phyloP scores from a whole-genome alignment of 2,329 filamentous ascomycete genomes.

The Endoconidiophora laricicola region DNA sequence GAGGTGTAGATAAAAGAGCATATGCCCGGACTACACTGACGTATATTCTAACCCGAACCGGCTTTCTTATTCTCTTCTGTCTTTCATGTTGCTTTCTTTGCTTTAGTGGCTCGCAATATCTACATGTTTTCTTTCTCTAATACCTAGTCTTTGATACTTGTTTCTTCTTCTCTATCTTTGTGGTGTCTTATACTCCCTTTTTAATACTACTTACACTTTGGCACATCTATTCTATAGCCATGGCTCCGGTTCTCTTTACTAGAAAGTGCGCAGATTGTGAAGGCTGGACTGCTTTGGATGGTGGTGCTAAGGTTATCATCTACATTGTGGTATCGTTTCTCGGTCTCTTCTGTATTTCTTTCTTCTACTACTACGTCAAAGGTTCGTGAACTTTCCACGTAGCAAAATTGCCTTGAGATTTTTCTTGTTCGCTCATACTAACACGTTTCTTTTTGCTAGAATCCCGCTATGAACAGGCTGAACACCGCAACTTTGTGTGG shows the following conservation, averaged over 20 bases:
- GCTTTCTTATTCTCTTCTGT: too few relatives aligned
- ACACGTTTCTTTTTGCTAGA: neutral
- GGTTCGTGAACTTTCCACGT: neutral
- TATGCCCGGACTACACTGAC: too few relatives aligned
- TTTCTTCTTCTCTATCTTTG: too few relatives aligned
- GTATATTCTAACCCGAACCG: too few relatives aligned
- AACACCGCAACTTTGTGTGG: conserved; percentile 5
- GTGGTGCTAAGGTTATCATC: neutral
- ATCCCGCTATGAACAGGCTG: conserved; percentile 7
- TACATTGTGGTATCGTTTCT: neutral
- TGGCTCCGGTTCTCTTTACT: neutral
- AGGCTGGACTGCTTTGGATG: neutral
- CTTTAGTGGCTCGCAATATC: too few relatives aligned
- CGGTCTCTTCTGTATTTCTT: conserved; percentile 6
- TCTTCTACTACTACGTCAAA: conserved; percentile 10
- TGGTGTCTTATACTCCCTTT: neutral
- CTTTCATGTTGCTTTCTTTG: too few relatives aligned
- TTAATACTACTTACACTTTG: too few relatives aligned
- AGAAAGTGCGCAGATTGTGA: neutral
- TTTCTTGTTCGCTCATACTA: neutral
- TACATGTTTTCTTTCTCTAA: too few relatives aligned
- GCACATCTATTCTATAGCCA: neutral
- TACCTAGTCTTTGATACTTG: too few relatives aligned
- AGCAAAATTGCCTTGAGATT: too few relatives aligned
- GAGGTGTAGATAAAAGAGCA: too few relatives aligned